A percentile compares a stretch with the other conserved stretches of the same genome.
phyloP scores from a whole-genome alignment of 2,329 filamentous ascomycete species.

The Cladosporium sp. region DNA sequence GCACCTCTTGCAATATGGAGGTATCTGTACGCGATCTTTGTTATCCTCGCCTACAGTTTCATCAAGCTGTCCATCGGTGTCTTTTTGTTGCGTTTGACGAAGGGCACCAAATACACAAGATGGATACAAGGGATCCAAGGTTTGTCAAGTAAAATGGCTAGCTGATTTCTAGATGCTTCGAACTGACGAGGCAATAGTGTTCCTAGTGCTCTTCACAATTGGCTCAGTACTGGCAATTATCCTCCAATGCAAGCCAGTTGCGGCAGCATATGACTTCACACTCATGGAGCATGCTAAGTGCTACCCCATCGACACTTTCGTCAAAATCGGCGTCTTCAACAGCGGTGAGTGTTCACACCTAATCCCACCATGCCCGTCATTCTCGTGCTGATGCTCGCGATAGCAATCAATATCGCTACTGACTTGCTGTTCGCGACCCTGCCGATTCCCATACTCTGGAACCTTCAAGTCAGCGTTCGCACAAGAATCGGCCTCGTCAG shows the following conservation, averaged over 20 bases:
- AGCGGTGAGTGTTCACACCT: neutral
- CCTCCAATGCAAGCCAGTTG: conserved; percentile 1
- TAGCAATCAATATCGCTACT: neutral
- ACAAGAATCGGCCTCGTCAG: conserved; percentile 1
- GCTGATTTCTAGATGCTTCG: neutral
- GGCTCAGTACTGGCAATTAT: neutral
- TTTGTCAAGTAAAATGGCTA: neutral
- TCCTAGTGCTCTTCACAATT: neutral
- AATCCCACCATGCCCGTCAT: no score
- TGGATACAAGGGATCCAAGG: neutral
- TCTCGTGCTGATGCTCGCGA: neutral
- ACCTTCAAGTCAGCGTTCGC: conserved; percentile 2
- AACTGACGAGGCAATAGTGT: neutral
- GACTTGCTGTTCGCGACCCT: neutral
- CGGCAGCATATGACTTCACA: neutral
- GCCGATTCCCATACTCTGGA: conserved; percentile 8
- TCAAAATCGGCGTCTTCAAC: conserved; percentile 1
- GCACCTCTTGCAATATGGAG: neutral
- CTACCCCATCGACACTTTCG: neutral
- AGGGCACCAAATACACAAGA: neutral
- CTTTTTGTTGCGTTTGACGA: neutral
- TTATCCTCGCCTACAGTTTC: conserved; percentile 1
- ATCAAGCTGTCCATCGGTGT: conserved; percentile 3
- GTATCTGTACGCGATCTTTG: neutral
- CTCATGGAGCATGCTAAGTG: neutral